Base-by-base conservation (phyloP, 805 yeast genomes). In the Metschnikowia lochheadii region DNA sequence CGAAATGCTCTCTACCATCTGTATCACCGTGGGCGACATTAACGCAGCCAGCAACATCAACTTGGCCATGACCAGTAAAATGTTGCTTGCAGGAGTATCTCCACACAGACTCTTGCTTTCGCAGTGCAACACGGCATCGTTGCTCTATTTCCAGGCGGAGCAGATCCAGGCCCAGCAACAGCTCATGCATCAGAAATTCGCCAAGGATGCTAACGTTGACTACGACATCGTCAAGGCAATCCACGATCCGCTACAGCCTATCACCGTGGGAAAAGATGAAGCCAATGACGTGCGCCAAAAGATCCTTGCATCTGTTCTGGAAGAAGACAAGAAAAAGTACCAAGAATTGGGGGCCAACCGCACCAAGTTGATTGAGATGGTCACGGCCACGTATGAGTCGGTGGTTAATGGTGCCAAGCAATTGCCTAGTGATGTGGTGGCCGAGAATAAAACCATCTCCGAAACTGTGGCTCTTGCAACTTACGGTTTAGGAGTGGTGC, bases 401-500 rank as follows among this genome's bases (percentile, higher is more conserved):
- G 76, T 72, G 38, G 57, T 70, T 20, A 62, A 54, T 40, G 66
- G 61, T 32, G 63, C 72, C n/a, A 69, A 65, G 48, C 53, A 61
- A 13, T 55, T 72, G 40, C 67, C 73, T 21, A 56, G 55, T 45
- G 65, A 67, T 15, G 51, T 59, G 15, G 54, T 58, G 29, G 48
- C 51, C n/a, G 49, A 53, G 26, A 60, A 63, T 41, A 50, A 26
- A 51, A 57, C 46, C 37, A 67, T 85, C 11, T 77, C 80, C 32
- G 89, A 87, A 55, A 81, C 87, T 1, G 82, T 86, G 39, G 94
- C 95, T 0, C 73, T 91, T 63, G 82, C 96, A 0, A 82, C 89
- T 0, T 91, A 87, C 62, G 95, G 96, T 0, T 72, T 88, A 38
- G 98, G 97, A 1, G 95, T 90, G 5, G 76, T 89, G 10, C 76